Conservation (phyloP, 2,329 filamentous ascomycete genomes). For the Sporothrix brunneoviolacea region DNA sequence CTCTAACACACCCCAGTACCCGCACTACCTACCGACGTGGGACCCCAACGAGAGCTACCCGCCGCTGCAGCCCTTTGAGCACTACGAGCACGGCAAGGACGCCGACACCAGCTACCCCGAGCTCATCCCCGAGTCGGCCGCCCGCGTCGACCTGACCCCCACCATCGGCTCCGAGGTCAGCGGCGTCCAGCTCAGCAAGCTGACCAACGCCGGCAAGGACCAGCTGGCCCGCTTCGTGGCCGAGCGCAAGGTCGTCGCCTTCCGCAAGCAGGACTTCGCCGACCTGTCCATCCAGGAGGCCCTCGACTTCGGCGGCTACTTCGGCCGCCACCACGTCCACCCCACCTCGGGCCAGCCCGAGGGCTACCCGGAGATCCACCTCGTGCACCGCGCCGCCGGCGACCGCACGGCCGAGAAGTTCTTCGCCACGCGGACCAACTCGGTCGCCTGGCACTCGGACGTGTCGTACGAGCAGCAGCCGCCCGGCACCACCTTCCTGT, state of each 20-base stretch:
- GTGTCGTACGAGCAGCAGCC: slow-evolving; percentile 15
- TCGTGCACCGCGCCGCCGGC: slow-evolving; percentile 64
- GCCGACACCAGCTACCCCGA: slow-evolving; percentile 58
- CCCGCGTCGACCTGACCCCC: slow-evolving; percentile 55
- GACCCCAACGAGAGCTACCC: slow-evolving; percentile 52
- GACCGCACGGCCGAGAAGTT: slow-evolving; percentile 55
- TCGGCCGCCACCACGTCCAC: slow-evolving; percentile 60
- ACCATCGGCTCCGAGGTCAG: slow-evolving; percentile 61
- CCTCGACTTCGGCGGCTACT: slow-evolving; percentile 58
- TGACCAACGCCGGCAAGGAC: slow-evolving; percentile 58
- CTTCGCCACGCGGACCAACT: slow-evolving; percentile 64
- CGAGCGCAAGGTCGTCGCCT: slow-evolving; percentile 63
- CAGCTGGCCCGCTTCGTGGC: slow-evolving; percentile 63
- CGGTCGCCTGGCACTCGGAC: slow-evolving; percentile 47
- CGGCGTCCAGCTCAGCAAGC: slow-evolving; percentile 60
- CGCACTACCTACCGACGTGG: slow-evolving; percentile 61
- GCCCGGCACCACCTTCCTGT: slow-evolving; percentile 75
- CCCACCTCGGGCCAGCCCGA: slow-evolving; percentile 63
- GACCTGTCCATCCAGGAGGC: slow-evolving; percentile 58
- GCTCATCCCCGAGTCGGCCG: slow-evolving; percentile 44
- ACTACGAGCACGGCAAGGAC: slow-evolving; percentile 63
- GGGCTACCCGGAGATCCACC: slow-evolving; percentile 62
- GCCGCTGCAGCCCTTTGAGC: slow-evolving; percentile 57
- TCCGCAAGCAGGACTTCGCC: slow-evolving; percentile 62
- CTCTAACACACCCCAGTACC: slow-evolving; percentile 42